phyloP scores from a whole-genome alignment of 2,329 filamentous ascomycete genomes.

The Fusarium cyanostomum region DNA sequence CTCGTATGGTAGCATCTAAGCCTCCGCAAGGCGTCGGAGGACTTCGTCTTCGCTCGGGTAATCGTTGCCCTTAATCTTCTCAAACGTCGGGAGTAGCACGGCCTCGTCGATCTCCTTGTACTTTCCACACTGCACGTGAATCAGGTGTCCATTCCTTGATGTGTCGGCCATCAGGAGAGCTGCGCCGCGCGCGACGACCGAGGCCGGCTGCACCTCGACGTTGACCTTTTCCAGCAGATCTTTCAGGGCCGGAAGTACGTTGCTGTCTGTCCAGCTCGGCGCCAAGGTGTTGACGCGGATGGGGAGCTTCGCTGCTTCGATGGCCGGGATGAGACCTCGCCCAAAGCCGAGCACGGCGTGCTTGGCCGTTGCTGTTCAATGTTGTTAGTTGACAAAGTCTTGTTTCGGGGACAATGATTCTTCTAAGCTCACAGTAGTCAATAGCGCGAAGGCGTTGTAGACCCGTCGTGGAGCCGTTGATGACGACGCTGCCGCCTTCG shows the following conservation, averaged over 20 bases:
- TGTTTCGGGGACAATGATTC: fast-evolving
- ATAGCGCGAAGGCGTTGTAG: conserved; percentile 60
- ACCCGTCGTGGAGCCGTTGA: conserved; percentile 61
- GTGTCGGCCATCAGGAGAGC: conserved; percentile 60
- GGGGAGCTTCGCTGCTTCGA: conserved; percentile 51
- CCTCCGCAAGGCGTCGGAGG: conserved; percentile 31
- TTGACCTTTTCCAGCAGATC: conserved; percentile 51
- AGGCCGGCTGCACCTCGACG: conserved; percentile 55
- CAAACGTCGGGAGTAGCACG: conserved; percentile 48
- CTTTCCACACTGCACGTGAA: conserved; percentile 60
- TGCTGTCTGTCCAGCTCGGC: conserved; percentile 64
- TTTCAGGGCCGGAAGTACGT: conserved; percentile 53
- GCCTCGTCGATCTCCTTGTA: conserved; percentile 64
- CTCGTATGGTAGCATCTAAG: background rate
- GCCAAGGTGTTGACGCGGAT: conserved; percentile 66
- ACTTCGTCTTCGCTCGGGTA: conserved; percentile 51
- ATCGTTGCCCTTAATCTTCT: conserved; percentile 45
- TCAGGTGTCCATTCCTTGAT: conserved; percentile 58
- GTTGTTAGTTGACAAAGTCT: conserved; percentile 3
- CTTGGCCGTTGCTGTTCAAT: conserved; percentile 57
- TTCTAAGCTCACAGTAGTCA: conserved; percentile 57
- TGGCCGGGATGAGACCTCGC: conserved; percentile 54
- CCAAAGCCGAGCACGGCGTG: conserved; percentile 64
- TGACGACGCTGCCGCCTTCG: conserved; percentile 61
- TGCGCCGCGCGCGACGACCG: conserved; percentile 58